A percentile compares a stretch with the other conserved stretches of the same genome.
Conservation (phyloP, 2,329 filamentous ascomycete genomes). For the Penicillium sp. region DNA sequence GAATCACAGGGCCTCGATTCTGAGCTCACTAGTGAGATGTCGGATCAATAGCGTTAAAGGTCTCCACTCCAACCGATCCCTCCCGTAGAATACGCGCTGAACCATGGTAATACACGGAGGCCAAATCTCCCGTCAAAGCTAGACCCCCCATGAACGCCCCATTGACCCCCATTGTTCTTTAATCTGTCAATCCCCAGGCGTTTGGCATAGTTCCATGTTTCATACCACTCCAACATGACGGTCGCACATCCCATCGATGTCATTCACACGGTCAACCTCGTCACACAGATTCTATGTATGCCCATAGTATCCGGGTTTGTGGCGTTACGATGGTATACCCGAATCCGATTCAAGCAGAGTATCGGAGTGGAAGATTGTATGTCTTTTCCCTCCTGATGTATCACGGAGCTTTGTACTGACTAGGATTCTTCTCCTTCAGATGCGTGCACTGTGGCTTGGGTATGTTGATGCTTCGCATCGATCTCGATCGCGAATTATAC, state of each 20-base stretch:
- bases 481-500: background rate
- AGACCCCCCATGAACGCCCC: background rate
- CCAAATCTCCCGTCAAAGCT: background rate
- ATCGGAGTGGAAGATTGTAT: slow-evolving; percentile 37
- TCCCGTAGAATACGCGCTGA: background rate
- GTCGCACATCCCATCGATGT: slow-evolving; percentile 26
- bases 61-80: slow-evolving; percentile 2
- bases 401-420: slow-evolving; percentile 10
- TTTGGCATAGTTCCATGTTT: background rate
- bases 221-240: slow-evolving; percentile 18
- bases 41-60: slow-evolving; percentile 7
- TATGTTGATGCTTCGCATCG: slow-evolving; percentile 5
- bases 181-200: background rate
- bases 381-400: slow-evolving; percentile 2
- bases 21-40: background rate
- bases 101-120: background rate
- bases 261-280: slow-evolving; percentile 33
- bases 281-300: slow-evolving; percentile 40
- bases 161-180: background rate
- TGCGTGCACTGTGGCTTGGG: slow-evolving; percentile 20
- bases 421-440: slow-evolving; percentile 8
- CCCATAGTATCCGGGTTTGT: slow-evolving; percentile 35
- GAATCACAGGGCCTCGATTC: background rate
- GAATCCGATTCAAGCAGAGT: slow-evolving; percentile 32
- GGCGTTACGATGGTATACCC: slow-evolving; percentile 31